phyloP scores from a whole-genome alignment of 2,329 filamentous ascomycete species.

The Tolypocladium ovalisporum region DNA sequence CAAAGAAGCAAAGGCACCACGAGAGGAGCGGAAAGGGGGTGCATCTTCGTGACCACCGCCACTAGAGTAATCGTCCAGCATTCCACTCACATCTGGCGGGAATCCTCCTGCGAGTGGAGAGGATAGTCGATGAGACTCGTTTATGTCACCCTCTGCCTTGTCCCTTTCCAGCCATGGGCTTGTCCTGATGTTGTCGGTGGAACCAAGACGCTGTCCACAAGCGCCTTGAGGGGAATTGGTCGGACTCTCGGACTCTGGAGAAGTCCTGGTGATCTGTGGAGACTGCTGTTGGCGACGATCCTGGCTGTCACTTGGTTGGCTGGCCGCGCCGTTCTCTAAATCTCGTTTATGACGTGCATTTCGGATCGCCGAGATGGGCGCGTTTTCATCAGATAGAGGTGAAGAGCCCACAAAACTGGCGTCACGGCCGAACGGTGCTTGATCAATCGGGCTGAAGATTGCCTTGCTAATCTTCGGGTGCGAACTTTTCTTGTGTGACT shows the following conservation, averaged over 20 bases:
- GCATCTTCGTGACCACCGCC: not conserved
- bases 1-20: conserved; percentile 4
- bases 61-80: not conserved
- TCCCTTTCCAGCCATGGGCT: not conserved
- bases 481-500: conserved; percentile 5
- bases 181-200: not conserved
- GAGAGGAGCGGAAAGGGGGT: conserved; percentile 1
- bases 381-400: not conserved
- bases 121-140: not conserved
- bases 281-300: not conserved
- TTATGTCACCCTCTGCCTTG: not conserved
- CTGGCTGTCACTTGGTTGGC: not conserved
- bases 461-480: not conserved
- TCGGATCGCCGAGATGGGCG: not conserved
- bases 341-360: not conserved
- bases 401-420: not conserved
- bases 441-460: conserved; percentile 1
- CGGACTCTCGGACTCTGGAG: not conserved
- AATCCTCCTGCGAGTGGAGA: not conserved
- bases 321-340: not conserved
- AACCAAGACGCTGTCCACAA: not conserved
- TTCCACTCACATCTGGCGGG: not conserved
- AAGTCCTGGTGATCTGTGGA: not conserved
- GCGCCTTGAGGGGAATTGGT: not conserved
- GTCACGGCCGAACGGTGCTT: not conserved